Evolutionary conservation across 2,329 filamentous ascomycete species (phyloP), one percentile per base, ranked within the genome.

Genomic region (Metarhizium rileyi): DNA sequence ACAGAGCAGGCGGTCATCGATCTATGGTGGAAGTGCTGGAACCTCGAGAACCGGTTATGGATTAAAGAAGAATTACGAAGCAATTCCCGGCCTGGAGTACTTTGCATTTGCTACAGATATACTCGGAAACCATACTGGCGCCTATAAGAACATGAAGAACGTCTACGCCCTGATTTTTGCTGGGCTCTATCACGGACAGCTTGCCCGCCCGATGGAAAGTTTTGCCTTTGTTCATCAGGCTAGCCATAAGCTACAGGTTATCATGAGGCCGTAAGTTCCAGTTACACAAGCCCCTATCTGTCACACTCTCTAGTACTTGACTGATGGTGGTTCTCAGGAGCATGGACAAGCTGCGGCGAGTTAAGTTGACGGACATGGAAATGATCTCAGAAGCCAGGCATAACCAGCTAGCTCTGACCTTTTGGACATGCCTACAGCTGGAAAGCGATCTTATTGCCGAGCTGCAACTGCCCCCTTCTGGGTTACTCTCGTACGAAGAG

Each of bases 401-500:
- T 58, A 87, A 90, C 60, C 74, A 84, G 50, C 73, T 85, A 33
- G 73, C 85, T 14, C 77, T 94, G 57, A 85, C 88, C 0, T 96
- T 90, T 60, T 97, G 91, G 91, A 93, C 90, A 7, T 95, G 88
- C 63, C 71, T 96, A 54, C 91, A 97, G 61, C 75, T 97, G 10
- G 91, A 97, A 67, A 95, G 90, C 66, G 91, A 97, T 64, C 88
- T 97, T 43, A 77, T 96, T 44, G 93, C 93, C 3, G 93, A 98
- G 66, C 74, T 97, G 52, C 78, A 73, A 16, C 68, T 80, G 3
- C 77, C 78, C 1, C 79, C 80, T 3, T 83, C 80, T 1, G 76
- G 76, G 1, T 76, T 84, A 48, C 65, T 83, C n/a, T 71, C 70
- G 1, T 83, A 77, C 55, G 80, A 82, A 61, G 73, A 79, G 20